A percentile compares a stretch with the other conserved stretches of the same genome.
These are phyloP conservation scores for Eleusine indica DNA, from an alignment of 176 grass and related monocot genomes.

Conservation along the genomic window DNA sequence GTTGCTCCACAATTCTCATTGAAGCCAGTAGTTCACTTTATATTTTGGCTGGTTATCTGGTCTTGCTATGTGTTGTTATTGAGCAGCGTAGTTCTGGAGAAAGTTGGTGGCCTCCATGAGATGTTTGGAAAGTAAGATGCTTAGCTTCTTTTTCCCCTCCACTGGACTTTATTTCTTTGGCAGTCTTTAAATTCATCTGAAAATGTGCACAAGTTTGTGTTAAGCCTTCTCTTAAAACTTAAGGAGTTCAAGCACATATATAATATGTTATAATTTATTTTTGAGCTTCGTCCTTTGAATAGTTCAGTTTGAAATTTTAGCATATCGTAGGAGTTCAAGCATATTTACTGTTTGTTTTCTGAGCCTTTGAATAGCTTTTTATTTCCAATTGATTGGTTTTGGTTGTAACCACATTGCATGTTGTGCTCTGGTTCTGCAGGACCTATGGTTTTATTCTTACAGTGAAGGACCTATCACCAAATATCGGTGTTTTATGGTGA, in stretches of 20 bases:
- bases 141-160: neutral
- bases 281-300: neutral
- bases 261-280: neutral
- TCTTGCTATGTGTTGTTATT: slow-evolving; percentile 72
- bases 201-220: slow-evolving; percentile 14
- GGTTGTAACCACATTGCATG: neutral
- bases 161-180: neutral
- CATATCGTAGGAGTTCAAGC: neutral
- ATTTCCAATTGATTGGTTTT: neutral
- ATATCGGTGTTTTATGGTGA: slow-evolving; percentile 90
- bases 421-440: slow-evolving; percentile 56
- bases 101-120: slow-evolving; percentile 63
- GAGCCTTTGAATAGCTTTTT: neutral
- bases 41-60: slow-evolving; percentile 77
- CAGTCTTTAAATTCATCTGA: neutral
- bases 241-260: neutral
- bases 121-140: slow-evolving; percentile 91
- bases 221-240: neutral
- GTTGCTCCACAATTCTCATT: slow-evolving; percentile 53
- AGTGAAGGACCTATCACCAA: slow-evolving; percentile 79
- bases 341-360: neutral
- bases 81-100: slow-evolving; percentile 70
- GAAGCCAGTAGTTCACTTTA: slow-evolving; percentile 62
- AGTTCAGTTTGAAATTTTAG: slow-evolving; percentile 26
- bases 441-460: slow-evolving; percentile 88